Conservation (phyloP, 2,329 filamentous ascomycete genomes). For the Chaetomium sp. region DNA sequence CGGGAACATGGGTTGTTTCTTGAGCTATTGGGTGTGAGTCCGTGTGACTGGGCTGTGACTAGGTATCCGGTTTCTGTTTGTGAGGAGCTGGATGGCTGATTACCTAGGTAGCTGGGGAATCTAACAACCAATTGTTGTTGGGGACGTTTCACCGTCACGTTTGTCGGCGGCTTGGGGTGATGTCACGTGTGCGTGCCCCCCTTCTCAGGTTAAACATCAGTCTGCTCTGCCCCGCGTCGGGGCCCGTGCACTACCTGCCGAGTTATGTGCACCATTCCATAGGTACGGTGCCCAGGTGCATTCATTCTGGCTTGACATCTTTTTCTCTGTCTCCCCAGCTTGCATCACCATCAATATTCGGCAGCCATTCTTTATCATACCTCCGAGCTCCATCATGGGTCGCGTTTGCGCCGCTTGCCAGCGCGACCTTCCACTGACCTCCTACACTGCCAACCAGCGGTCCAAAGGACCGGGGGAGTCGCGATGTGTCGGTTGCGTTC, state of each 20-base stretch:
- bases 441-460: constrained; percentile 26
- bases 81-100: background rate
- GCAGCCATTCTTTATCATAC: background rate
- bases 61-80: background rate
- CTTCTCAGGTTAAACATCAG: background rate
- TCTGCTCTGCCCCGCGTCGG: background rate
- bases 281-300: background rate
- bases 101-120: background rate
- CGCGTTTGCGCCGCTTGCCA: constrained; percentile 22
- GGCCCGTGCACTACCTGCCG: background rate
- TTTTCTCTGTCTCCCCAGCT: background rate
- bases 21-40: too few relatives aligned
- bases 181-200: background rate
- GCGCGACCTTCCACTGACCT: constrained; percentile 24
- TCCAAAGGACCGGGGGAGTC: constrained; percentile 21
- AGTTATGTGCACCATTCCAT: background rate
- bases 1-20: too few relatives aligned
- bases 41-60: background rate
- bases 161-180: background rate
- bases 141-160: background rate
- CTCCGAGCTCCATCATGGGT: constrained; percentile 4
- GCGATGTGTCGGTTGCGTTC: constrained; percentile 23
- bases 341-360: background rate
- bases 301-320: background rate
- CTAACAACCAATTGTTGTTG: background rate